Conservation (phyloP, 2,329 filamentous ascomycete species). For the Arthrobotrys sphaeroides region DNA sequence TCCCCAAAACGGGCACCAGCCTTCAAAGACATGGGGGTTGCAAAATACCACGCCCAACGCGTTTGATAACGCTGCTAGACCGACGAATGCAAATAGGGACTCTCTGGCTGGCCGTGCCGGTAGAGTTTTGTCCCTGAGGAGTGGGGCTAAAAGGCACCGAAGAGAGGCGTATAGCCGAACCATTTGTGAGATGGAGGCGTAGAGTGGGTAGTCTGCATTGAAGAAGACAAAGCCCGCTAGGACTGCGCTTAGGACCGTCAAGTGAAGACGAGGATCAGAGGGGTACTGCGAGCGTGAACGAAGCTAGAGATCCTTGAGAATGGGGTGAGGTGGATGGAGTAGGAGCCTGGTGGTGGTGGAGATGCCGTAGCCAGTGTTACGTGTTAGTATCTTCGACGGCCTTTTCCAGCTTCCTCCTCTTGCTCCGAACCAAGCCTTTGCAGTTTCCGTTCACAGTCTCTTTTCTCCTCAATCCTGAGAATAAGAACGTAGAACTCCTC, state of each 20-base stretch:
- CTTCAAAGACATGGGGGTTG: not conserved
- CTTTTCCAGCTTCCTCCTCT: too few species aligned
- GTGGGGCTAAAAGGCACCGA: not conserved
- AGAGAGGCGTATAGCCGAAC: not conserved
- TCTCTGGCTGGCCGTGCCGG: constrained; percentile 8
- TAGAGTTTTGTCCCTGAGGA: not conserved
- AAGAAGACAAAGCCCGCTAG: not conserved
- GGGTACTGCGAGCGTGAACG: constrained; percentile 1
- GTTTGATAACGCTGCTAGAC: not conserved
- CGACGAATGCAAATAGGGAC: not conserved
- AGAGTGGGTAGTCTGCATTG: not conserved
- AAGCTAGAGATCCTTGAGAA: not conserved
- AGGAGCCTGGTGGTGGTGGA: not conserved
- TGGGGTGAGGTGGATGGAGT: not conserved
- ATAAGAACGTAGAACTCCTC: too few species aligned
- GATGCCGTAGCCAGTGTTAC: not conserved
- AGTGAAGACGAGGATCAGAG: constrained; percentile 6
- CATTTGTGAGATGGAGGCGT: not conserved
- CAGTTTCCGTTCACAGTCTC: too few species aligned
- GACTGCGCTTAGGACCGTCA: not conserved
- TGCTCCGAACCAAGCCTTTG: too few species aligned
- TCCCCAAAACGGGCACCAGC: not conserved
- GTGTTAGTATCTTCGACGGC: too few species aligned
- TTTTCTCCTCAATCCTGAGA: too few species aligned
- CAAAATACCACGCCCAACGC: constrained; percentile 13